Conservation (phyloP, 2,329 filamentous ascomycete genomes). For the Ophioceras dolichostomum region DNA sequence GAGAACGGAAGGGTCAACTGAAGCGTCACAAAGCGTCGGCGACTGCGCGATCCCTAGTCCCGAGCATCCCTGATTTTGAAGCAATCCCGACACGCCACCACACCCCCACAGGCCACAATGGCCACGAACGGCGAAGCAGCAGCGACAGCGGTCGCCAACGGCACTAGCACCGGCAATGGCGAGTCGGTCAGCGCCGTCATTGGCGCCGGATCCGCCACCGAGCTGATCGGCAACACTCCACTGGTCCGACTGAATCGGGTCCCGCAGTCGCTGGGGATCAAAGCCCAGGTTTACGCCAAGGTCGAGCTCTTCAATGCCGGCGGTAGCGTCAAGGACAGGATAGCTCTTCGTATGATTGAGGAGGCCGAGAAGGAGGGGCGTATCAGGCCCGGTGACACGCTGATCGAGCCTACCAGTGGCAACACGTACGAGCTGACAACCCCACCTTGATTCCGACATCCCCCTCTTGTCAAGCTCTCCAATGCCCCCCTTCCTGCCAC, state of each 20-base stretch:
- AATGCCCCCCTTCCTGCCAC: too few relatives aligned
- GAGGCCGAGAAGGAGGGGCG: slow-evolving; percentile 82
- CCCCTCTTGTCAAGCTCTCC: too few relatives aligned
- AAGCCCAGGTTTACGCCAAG: slow-evolving; percentile 83
- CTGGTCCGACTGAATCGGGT: slow-evolving; percentile 89
- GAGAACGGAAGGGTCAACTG: too few relatives aligned
- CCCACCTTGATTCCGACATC: too few relatives aligned
- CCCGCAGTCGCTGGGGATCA: slow-evolving; percentile 79
- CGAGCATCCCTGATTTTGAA: too few relatives aligned
- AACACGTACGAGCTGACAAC: slow-evolving; percentile 63
- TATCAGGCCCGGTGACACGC: slow-evolving; percentile 91
- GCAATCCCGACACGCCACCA: too few relatives aligned
- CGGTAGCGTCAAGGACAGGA: slow-evolving; percentile 88
- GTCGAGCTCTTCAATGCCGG: slow-evolving; percentile 90
- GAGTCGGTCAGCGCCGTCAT: slow-evolving; percentile 2
- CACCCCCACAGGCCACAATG: too few relatives aligned
- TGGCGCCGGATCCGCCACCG: slow-evolving; percentile 50
- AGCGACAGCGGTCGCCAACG: background rate
- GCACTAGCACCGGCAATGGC: background rate
- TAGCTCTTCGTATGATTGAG: slow-evolving; percentile 95
- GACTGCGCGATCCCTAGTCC: too few relatives aligned
- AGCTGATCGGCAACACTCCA: slow-evolving; percentile 94
- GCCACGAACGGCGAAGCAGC: too few relatives aligned
- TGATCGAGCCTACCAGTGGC: slow-evolving; percentile 96
- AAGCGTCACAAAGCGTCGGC: too few relatives aligned